Conservation (phyloP, 805 yeast species). For the Candida ascalaphidarum region DNA sequence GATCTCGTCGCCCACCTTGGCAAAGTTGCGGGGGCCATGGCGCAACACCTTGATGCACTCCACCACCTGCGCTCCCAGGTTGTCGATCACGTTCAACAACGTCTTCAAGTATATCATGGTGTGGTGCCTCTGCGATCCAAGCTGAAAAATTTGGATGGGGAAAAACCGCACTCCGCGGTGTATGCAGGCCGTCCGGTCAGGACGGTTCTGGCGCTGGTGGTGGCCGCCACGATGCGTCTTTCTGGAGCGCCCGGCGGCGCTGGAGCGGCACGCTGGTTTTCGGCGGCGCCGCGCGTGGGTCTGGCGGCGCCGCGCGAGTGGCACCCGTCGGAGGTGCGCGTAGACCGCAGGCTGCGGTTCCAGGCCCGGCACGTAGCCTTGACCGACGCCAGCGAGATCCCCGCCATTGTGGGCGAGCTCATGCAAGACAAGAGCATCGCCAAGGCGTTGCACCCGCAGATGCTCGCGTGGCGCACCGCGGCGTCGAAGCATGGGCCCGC, state of each 20-base stretch:
- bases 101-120: constrained; percentile 84
- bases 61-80: constrained; percentile 89
- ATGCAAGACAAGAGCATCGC: constrained; percentile 38
- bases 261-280: too few relatives aligned
- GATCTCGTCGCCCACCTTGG: constrained; percentile 82
- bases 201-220: too few relatives aligned
- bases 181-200: too few relatives aligned
- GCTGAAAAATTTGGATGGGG: too few relatives aligned
- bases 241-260: too few relatives aligned
- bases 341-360: constrained; percentile 55
- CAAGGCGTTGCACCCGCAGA: constrained; percentile 64
- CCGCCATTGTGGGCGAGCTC: constrained; percentile 32
- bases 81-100: constrained; percentile 83
- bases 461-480: constrained; percentile 60
- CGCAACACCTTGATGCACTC: constrained; percentile 94
- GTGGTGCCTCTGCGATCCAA: too few relatives aligned
- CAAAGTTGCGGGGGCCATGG: constrained; percentile 78
- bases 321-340: constrained; percentile 20
- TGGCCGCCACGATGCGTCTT: too few relatives aligned
- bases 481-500: background rate
- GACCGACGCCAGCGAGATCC: constrained; percentile 31
- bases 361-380: constrained; percentile 51
- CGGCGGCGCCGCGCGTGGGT: too few relatives aligned
- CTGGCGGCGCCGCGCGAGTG: too few relatives aligned
- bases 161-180: too few relatives aligned